Base-by-base conservation (phyloP, 164 flowering plant genomes). In the Liriodendron chinense region DNA sequence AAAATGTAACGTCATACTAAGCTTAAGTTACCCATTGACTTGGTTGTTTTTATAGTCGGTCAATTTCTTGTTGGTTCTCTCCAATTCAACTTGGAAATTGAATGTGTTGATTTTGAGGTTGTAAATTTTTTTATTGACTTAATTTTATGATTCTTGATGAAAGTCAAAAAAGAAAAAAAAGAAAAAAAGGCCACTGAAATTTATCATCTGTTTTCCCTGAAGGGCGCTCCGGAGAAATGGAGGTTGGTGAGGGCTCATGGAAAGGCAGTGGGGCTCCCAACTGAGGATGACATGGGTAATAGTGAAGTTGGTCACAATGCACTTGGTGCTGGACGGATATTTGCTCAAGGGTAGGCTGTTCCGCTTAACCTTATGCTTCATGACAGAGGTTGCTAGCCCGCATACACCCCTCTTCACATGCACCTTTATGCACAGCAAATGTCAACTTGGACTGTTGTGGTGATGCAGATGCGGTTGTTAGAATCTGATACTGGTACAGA, bases 281-380 rank as follows among this genome's bases (percentile, higher is more conserved):
- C 97, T 8, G 99, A 96, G 5, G 99, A 94, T 87, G 99, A 96
- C 77, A 96, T 96, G 99, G 99, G 99, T 2, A 96, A 94, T 85
- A 96, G 98, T 89, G 99, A 96, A 85, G 98, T 96, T 59, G 99
- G 99, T 47, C 98, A 96, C 75, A 96, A 96, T 82, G 99, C 99
- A 20, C 94, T 96, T 72, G 98, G 99, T 71, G 97, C 98, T 78
- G 98, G 99, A 12, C 88, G 98, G 63, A 94, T 96, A 47, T 96
- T 18, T 81, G 97, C 98, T 73, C 98, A 96, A 83, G 99, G 98
- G 98, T 92, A 72, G 81, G 56, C 12, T 69, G 50, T 67, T 68
- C 26, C 59, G 2, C 59, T 16, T 53, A n/a, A 16, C 59, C 18
- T 53, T 53, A 12, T 53, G 59, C 59, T 16, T 53, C 59, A 53